Evolutionary conservation across 352 stramenopile genomes (phyloP).

Genomic region (Pythium pyrilobum): DNA sequence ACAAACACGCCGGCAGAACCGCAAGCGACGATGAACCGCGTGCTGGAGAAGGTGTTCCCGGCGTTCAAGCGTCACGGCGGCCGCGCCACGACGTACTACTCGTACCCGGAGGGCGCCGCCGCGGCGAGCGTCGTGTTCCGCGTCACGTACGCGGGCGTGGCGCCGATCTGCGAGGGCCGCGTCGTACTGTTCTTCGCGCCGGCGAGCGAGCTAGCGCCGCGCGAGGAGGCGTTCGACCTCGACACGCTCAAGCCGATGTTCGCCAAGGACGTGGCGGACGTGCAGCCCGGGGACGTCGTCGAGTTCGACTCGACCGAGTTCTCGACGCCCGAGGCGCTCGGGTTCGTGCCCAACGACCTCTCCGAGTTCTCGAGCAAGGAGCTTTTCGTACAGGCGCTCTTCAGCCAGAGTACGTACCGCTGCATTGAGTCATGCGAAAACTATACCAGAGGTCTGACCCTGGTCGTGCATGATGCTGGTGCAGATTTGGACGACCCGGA

Average conservation of each 20-base stretch:
- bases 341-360: slow-evolving; percentile 54
- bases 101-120: slow-evolving; percentile 46
- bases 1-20: no score
- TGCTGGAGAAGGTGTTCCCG: slow-evolving; percentile 63
- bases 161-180: slow-evolving; percentile 35
- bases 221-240: slow-evolving; percentile 54
- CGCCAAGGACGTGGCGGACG: slow-evolving; percentile 53
- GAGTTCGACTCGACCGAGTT: slow-evolving; percentile 65
- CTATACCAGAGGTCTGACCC: no score
- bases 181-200: slow-evolving; percentile 66
- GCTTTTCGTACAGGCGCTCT: slow-evolving; percentile 59
- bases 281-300: slow-evolving; percentile 46
- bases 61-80: slow-evolving; percentile 41
- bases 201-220: slow-evolving; percentile 29
- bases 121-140: slow-evolving; percentile 48
- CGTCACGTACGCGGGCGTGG: slow-evolving; percentile 34
- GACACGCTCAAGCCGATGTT: slow-evolving; percentile 56
- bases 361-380: slow-evolving; percentile 29
- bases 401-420: slow-evolving; percentile 43
- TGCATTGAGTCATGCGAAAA: no score
- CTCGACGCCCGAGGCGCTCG: slow-evolving; percentile 48
- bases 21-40: slow-evolving; percentile 46
- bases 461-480: background rate
- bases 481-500: slow-evolving; percentile 46
- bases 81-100: slow-evolving; percentile 44